A percentile compares a stretch with the other conserved stretches of the same genome.
These are phyloP conservation scores for Aspergillus biplanus DNA, from an alignment of 495 filamentous ascomycete genomes.

Conservation along the genomic window DNA sequence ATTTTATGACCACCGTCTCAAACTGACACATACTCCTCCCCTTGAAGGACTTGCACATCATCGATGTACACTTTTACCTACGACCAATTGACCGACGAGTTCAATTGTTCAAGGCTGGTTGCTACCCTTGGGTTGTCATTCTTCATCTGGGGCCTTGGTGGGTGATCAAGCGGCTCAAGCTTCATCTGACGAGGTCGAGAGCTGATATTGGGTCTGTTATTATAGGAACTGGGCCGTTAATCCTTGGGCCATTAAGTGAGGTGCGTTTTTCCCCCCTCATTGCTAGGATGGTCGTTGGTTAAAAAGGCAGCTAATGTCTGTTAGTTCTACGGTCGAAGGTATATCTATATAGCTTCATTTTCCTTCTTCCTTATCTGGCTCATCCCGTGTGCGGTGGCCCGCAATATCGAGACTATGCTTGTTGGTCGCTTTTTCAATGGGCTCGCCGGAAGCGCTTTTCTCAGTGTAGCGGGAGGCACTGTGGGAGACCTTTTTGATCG, in stretches of 20 bases:
- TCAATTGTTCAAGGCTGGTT: slow-evolving; percentile 67
- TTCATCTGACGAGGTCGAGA: slow-evolving; percentile 47
- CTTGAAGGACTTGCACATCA: slow-evolving; percentile 76
- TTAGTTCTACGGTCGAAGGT: slow-evolving; percentile 86
- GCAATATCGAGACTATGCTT: slow-evolving; percentile 82
- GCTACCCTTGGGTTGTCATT: slow-evolving; percentile 80
- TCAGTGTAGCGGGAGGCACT: slow-evolving; percentile 88
- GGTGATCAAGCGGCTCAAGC: slow-evolving; percentile 16
- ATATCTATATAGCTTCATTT: slow-evolving; percentile 82
- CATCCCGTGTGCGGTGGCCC: slow-evolving; percentile 84
- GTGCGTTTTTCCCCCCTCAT: slow-evolving; percentile 29
- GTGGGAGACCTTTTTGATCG: slow-evolving; percentile 86
- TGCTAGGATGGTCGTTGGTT: not conserved
- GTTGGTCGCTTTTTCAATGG: slow-evolving; percentile 84
- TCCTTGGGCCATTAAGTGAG: slow-evolving; percentile 68
- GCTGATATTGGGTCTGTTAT: not conserved
- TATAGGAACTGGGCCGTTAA: slow-evolving; percentile 59
- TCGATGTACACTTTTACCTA: slow-evolving; percentile 91
- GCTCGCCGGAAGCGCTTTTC: slow-evolving; percentile 81
- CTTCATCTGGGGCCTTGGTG: slow-evolving; percentile 71
- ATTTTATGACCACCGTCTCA: too few species aligned
- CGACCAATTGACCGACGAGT: slow-evolving; percentile 77
- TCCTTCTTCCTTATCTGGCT: slow-evolving; percentile 80
- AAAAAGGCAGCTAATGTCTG: slow-evolving; percentile 1
- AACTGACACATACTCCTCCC: not conserved